Percentiles rank a stretch among this genome's conserved stretches.
Evolutionary conservation across 2,329 filamentous ascomycete species (phyloP).

Genomic region (Aspergillus sp.): DNA sequence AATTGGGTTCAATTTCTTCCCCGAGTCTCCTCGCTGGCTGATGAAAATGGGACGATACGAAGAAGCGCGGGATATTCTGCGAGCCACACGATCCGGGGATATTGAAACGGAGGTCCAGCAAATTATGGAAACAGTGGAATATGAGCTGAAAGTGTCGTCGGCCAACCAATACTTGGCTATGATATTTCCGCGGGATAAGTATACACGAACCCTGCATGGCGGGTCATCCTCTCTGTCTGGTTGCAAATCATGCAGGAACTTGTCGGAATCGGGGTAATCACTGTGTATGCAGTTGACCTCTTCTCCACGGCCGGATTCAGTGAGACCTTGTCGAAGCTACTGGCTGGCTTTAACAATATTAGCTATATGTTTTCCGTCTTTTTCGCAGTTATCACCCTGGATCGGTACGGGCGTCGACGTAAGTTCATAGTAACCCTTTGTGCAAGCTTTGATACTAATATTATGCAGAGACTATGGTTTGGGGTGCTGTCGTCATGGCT

Average conservation of each 20-base stretch:
- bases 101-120: background rate
- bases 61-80: constrained; percentile 56
- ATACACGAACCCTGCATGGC: constrained; percentile 11
- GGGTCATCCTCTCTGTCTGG: constrained; percentile 60
- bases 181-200: constrained; percentile 40
- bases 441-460: background rate
- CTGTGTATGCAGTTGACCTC: constrained; percentile 38
- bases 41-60: constrained; percentile 48
- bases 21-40: constrained; percentile 36
- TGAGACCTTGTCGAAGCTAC: constrained; percentile 50
- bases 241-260: constrained; percentile 60
- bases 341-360: constrained; percentile 47
- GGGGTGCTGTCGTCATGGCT: constrained; percentile 53
- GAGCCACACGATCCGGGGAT: constrained; percentile 6
- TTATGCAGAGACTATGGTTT: constrained; percentile 41
- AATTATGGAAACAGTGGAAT: background rate
- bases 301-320: constrained; percentile 52
- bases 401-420: constrained; percentile 56
- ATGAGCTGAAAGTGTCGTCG: background rate
- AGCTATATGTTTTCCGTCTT: constrained; percentile 52
- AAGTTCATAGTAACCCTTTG: background rate
- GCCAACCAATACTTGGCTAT: constrained; percentile 51
- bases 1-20: constrained; percentile 40
- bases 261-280: constrained; percentile 58
- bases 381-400: constrained; percentile 59